Percentiles rank a stretch among this genome's conserved stretches.
Evolutionary conservation across 768 basidiomycete genomes (phyloP).

Genomic region (Bullera alba): DNA sequence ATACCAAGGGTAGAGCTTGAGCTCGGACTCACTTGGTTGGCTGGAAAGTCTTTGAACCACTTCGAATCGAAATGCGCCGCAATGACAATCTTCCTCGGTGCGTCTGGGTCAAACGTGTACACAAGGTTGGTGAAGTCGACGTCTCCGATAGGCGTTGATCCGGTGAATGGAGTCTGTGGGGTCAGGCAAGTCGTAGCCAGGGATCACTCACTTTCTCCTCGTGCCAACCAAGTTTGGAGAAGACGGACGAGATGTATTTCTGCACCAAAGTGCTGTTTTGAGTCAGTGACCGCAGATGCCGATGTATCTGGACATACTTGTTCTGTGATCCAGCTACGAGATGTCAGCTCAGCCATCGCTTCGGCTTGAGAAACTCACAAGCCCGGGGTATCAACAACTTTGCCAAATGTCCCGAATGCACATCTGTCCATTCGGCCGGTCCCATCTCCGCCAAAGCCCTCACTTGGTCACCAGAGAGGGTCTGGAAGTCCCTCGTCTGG

Average conservation of each 20-base stretch:
- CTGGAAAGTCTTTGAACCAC: conserved; percentile 63
- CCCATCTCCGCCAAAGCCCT: conserved; percentile 7
- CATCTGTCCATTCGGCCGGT: conserved; percentile 32
- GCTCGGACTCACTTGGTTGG: conserved; percentile 64
- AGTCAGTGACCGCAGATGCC: conserved; percentile 55
- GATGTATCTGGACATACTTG: conserved; percentile 26
- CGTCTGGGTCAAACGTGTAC: conserved; percentile 87
- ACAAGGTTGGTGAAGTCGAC: conserved; percentile 83
- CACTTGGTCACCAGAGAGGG: conserved; percentile 15
- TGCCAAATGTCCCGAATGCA: conserved; percentile 56
- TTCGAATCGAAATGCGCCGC: conserved; percentile 93
- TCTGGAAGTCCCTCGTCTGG: conserved; percentile 19
- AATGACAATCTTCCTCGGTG: conserved; percentile 71
- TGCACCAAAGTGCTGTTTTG: conserved; percentile 72
- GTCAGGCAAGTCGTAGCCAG: background rate
- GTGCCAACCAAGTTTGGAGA: conserved; percentile 74
- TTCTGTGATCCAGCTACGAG: conserved; percentile 43
- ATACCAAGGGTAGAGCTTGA: background rate
- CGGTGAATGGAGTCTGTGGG: conserved; percentile 63
- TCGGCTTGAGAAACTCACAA: conserved; percentile 50
- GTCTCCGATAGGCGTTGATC: conserved; percentile 69
- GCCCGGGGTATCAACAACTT: conserved; percentile 78
- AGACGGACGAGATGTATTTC: conserved; percentile 66
- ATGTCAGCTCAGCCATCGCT: conserved; percentile 1
- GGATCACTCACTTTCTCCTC: conserved; percentile 55